These are phyloP conservation scores for Priceomyces haplophilus DNA, from an alignment of 805 yeast species.

Conservation along the genomic window DNA sequence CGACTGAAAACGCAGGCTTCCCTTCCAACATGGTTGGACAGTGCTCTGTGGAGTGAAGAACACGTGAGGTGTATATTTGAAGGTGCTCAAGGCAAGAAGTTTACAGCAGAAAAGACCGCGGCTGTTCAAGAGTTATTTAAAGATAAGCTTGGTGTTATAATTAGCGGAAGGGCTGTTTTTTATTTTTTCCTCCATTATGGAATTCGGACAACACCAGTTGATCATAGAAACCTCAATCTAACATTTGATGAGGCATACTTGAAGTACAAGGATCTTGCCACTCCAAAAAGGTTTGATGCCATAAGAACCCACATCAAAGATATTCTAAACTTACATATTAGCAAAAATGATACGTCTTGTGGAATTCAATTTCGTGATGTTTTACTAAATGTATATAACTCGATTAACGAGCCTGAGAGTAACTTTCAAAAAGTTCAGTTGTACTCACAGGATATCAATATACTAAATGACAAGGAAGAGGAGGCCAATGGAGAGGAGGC, in stretches of 20 bases:
- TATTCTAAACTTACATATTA: slow-evolving; percentile 6
- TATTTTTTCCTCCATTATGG: slow-evolving; percentile 21
- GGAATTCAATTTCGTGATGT: slow-evolving; percentile 15
- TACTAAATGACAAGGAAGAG: background rate
- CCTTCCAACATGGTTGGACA: slow-evolving; percentile 10
- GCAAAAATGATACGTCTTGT: slow-evolving; percentile 12
- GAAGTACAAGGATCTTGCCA: slow-evolving; percentile 8
- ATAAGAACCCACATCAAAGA: slow-evolving; percentile 7
- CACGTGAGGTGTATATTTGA: slow-evolving; percentile 13
- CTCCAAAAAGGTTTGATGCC: slow-evolving; percentile 5
- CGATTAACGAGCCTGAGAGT: slow-evolving; percentile 14
- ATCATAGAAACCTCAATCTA: slow-evolving; percentile 6
- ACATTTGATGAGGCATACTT: slow-evolving; percentile 16
- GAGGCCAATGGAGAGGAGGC: background rate
- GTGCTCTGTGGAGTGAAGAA: slow-evolving; percentile 15
- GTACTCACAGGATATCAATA: background rate
- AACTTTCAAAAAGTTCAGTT: slow-evolving; percentile 8
- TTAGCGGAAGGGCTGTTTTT: slow-evolving; percentile 9
- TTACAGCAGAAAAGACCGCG: slow-evolving; percentile 9
- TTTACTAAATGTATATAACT: slow-evolving; percentile 14
- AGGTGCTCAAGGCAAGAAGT: slow-evolving; percentile 6
- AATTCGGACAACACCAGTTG: slow-evolving; percentile 9
- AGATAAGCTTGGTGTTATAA: slow-evolving; percentile 8
- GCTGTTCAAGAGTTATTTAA: slow-evolving; percentile 12
- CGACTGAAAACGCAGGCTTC: background rate